phyloP scores from a whole-genome alignment of 2,329 filamentous ascomycete genomes.

The Xenoacremonium recifei region DNA sequence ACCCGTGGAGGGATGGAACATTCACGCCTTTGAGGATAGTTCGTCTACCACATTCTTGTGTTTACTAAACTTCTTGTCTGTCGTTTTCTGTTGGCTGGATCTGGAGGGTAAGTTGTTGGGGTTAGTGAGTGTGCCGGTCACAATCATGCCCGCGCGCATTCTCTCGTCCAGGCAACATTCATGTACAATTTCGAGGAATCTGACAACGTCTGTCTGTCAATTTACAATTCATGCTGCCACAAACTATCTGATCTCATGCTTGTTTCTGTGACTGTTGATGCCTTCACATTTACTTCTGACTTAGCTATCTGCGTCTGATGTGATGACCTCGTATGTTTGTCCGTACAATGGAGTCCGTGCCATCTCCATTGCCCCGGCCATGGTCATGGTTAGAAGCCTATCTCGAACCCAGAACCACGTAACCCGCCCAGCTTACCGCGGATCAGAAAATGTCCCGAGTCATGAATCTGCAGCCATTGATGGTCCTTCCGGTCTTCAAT shows the following conservation, averaged over 20 bases:
- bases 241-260: not conserved
- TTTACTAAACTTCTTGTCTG: slow-evolving; percentile 34
- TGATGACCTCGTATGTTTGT: too few relatives aligned
- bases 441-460: not conserved
- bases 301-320: too few relatives aligned
- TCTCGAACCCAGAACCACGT: not conserved
- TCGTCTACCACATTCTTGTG: slow-evolving; percentile 34
- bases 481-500: not conserved
- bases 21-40: not conserved
- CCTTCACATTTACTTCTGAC: too few relatives aligned
- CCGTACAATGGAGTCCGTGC: too few relatives aligned
- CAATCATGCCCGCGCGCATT: slow-evolving; percentile 24
- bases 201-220: slow-evolving; percentile 19
- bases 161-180: slow-evolving; percentile 24
- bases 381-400: not conserved
- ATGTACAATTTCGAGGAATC: slow-evolving; percentile 23
- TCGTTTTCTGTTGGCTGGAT: slow-evolving; percentile 27
- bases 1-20: slow-evolving; percentile 15
- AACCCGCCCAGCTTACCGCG: not conserved
- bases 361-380: not conserved
- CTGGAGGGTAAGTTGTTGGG: slow-evolving; percentile 24
- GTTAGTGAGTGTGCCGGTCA: slow-evolving; percentile 32
- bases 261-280: not conserved
- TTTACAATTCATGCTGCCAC: slow-evolving; percentile 27
- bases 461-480: too few relatives aligned